phyloP scores from a whole-genome alignment of 2,329 filamentous ascomycete species.

The Tricladium varicosporioides region DNA sequence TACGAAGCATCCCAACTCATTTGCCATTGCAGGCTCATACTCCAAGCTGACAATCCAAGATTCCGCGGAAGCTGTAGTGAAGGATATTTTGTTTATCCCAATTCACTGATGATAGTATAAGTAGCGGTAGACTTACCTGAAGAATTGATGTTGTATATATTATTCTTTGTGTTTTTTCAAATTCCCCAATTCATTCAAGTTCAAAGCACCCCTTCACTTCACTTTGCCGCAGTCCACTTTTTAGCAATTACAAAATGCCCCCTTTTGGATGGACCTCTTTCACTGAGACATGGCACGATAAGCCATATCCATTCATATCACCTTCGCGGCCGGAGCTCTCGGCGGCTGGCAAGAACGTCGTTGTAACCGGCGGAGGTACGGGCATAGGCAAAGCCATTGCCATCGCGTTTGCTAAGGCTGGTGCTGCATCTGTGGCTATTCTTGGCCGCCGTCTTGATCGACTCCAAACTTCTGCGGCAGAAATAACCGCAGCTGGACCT shows the following conservation, averaged over 20 bases:
- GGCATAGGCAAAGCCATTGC: constrained; percentile 20
- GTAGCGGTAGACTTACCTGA: no score
- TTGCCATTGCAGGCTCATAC: no score
- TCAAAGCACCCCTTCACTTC: neutral
- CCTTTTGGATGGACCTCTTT: neutral
- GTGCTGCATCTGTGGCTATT: constrained; percentile 28
- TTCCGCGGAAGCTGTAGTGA: no score
- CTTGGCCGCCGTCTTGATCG: constrained; percentile 20
- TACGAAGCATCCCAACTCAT: no score
- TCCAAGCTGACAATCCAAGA: no score
- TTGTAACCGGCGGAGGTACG: constrained; percentile 12
- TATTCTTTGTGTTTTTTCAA: no score
- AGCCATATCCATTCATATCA: constrained; percentile 30
- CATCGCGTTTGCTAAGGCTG: constrained; percentile 16
- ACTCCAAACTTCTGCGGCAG: neutral
- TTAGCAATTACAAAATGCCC: neutral
- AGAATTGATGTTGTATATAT: no score
- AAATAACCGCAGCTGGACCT: neutral
- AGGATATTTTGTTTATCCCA: no score
- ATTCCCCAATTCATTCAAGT: no score
- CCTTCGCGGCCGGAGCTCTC: constrained; percentile 16
- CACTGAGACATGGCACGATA: constrained; percentile 25
- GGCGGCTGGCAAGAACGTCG: constrained; percentile 8
- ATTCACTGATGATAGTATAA: no score
- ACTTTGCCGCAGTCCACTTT: no score